Evolutionary conservation across 805 yeast genomes (phyloP), one percentile per base, ranked within the genome.

Genomic region (Ogataea pilisensis): DNA sequence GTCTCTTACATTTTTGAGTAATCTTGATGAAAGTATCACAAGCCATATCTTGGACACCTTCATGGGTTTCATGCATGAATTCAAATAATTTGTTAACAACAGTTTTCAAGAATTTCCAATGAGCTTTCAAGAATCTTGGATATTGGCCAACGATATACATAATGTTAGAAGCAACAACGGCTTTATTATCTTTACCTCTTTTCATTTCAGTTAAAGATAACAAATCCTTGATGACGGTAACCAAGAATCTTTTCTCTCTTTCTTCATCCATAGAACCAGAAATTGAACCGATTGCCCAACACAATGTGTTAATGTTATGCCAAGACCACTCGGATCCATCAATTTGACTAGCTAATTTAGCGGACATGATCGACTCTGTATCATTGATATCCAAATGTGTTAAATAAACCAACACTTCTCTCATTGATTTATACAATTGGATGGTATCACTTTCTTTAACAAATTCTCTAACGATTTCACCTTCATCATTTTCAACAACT

Each of bases 41-140:
- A 8, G 99, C 99, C 99, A 93, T 93, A 65, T 93, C 99, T 69
- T 93, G 99, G 46, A 93, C 99, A 70, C 99, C 99, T 65, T 91
- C 99, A 65, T 93, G 99, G n/a, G 97, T 89, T 73, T 93, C 99
- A 69, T 93, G 98, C 99, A 93, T 93, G 59, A 93, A 93, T 64
- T 93, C 99, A 64, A 93, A 93, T 55, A 93, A 74, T 65, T 93
- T 93, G 66, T 87, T 83, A 45, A 93, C 91, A 33, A 93, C 99
- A 0, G 98, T 93, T 64, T 90, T 91, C 61, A 93, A 69, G 56
- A 93, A 93, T 63, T 86, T 89, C 99, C 99, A 93, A 63, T 93
- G 99, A 8, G 98, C 98, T 56, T 90, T 90, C 60, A 93, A 73
- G 59, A 93, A 93, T 61, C 99, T 75, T 39, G 99, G 99, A 61